Base-by-base conservation (phyloP, 257 asterid species). In the Dorcoceras hygrometricum region DNA sequence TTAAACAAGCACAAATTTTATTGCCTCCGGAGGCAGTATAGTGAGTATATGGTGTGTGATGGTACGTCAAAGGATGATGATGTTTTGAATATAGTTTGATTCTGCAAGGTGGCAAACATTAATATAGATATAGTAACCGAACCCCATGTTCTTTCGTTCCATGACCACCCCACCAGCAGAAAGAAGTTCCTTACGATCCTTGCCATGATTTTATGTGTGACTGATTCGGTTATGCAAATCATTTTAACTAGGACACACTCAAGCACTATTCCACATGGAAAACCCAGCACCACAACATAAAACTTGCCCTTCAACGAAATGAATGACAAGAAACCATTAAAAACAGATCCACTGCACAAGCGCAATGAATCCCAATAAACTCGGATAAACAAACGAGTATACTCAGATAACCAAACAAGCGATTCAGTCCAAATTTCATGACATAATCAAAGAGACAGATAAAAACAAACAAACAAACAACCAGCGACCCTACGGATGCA, bases 81-180 rank as follows among this genome's bases (percentile, higher is more conserved):
- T 65, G 54, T 18, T 57, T 60, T 46, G 23, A 7, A 23, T 46
- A 26, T 63, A 39, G 65, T 56, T 26, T 63, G 53, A 28, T 24
- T 14, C 63, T 22, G 22, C 62, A 43, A 25, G 7, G 23, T n/a
- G 5, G 56, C 16, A 54, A 57, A 71, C 10, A 39, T 57, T 22
- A 60, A 54, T 60, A 75, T 31, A 46, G 54, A 46, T 46, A 16
- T 20, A 18, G 51, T 39, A 39, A 6, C 51, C 19, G 20, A 46
- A 46, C 20, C 54, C 54, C 22, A 5, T 4, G 20, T 1, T 46
- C 22, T 18, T 18, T 46, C 54, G 20, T 16, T 22, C 8, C 8
- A 14, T 46, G 22, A 43, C 20, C 53, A 43, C 16, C 54, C 54
- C 54, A 46, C 54, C 20, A 16, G 20, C 54, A 46, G 20, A 46